Conservation (phyloP, 2,329 filamentous ascomycete genomes). For the Metarhizium guizhouense region DNA sequence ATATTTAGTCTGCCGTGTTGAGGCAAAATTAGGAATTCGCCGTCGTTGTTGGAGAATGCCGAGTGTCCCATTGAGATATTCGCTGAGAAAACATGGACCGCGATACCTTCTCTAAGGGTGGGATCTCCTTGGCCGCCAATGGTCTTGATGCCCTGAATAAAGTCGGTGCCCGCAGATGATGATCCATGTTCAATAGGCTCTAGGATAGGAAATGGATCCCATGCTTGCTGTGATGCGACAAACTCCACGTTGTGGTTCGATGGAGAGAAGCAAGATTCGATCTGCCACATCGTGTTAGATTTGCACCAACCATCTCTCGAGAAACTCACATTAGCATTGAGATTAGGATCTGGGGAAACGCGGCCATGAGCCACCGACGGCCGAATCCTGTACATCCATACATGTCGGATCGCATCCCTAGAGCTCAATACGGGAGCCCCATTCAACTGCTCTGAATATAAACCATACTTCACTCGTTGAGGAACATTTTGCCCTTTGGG, state of each 20-base stretch:
- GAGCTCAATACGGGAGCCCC: conserved; percentile 27
- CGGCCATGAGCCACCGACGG: conserved; percentile 23
- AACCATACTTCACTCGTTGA: conserved; percentile 30
- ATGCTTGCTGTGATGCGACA: conserved; percentile 36
- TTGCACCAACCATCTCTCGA: not conserved
- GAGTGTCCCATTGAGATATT: conserved; percentile 33
- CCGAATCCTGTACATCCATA: conserved; percentile 25
- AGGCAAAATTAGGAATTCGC: conserved; percentile 57
- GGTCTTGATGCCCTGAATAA: conserved; percentile 35
- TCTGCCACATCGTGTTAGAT: conserved; percentile 5
- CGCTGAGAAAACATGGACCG: conserved; percentile 35
- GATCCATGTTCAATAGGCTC: not conserved
- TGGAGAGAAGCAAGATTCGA: conserved; percentile 35
- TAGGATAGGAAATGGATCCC: conserved; percentile 33
- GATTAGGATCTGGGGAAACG: conserved; percentile 7
- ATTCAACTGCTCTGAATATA: conserved; percentile 40
- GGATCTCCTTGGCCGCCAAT: conserved; percentile 38
- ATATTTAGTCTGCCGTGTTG: conserved; percentile 58
- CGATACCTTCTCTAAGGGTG: conserved; percentile 35
- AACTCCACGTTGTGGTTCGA: conserved; percentile 36
- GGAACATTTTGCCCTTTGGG: conserved; percentile 36
- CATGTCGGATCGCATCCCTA: conserved; percentile 20
- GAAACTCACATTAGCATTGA: conserved; percentile 18
- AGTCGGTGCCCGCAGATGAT: conserved; percentile 24
- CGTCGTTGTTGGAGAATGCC: conserved; percentile 41